Base-by-base conservation (phyloP, 2,329 filamentous ascomycete genomes). In the Corinectria fuckeliana region DNA sequence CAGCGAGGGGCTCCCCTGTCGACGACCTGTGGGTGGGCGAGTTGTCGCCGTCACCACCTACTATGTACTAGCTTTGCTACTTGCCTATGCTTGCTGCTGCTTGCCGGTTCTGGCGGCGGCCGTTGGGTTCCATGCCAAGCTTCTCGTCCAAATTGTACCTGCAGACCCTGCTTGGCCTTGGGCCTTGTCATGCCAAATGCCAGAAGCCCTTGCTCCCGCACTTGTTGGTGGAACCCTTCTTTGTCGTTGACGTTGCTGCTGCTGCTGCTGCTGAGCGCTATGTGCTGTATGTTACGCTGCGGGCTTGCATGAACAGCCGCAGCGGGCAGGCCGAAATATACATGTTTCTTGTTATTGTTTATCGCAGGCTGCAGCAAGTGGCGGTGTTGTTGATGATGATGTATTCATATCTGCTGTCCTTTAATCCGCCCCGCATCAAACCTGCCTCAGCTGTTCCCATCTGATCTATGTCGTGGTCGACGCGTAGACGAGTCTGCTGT, bases 261-360 rank as follows among this genome's bases (percentile, higher is more conserved):
- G 23, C 26, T 14, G 41, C 23, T 26, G 23, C 30, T 28, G 32
- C 28, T 42, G 20, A 42, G 26, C 42, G 34, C 42, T 32, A 28
- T 10, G 32, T 36, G 16, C 20, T 36, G 36, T 26, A 7, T 6
- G 21, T 11, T 16, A 45, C 32, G 28, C 34, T 32, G 39, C 25
- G 47, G 45, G 25, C 53, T 42, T 47, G 42, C 41, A 52, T 41
- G 48, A 26, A 44, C 28, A 51, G 25, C 25, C 36, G 55, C 49
- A 58, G 48, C 55, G 55, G 55, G 23, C 55, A 41, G 23, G 41
- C 55, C 41, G 55, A 48, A 36, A n/a, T 23, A n/a, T 30, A 48
- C 23, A 30, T 23, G 36, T 56, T 58, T 32, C 18, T 32, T 50
- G 26, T 58, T 30, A 10, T 16, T 28, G 21, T 50, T 50, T 48